Evolutionary conservation across 106 monocot genomes (phyloP), one percentile per base, ranked within the genome.

Genomic region (Acorus gramineus): DNA sequence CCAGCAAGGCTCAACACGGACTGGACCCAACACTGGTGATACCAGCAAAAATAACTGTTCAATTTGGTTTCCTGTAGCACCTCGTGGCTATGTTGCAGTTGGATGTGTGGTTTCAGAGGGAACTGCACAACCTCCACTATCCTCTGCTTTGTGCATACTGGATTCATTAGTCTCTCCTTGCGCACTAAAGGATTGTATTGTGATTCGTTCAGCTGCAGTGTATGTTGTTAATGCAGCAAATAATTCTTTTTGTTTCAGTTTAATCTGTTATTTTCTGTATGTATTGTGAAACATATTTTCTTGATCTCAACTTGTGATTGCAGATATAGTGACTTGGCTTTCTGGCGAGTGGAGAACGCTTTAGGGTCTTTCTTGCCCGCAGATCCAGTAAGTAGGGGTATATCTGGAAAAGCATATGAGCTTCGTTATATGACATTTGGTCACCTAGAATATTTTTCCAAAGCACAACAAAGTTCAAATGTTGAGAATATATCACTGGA

Each of bases 31-130:
- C 49, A 45, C 49, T 64, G 73, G 70, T 56, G 53, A 59, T 61
- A 50, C 4, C 14, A 45, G 2, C 42, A 5, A 66, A 63, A 46
- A 61, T 10, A 9, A 14, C 44, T 86, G 78, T 69, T 98, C 92
- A 42, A 68, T 98, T 79, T 98, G 98, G 98, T 98, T 92, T 54
- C 98, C 98, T 68, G 71, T 89, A 51, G 98, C 98, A 62, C 88
- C 98, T 55, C 67, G 71, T 57, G 98, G 92, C 28, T 98, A 89
- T 80, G 83, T 98, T 65, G 80, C 98, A 54, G 42, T 92, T 51
- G 98, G 98, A 10, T 98, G 91, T 76, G 83, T 98, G 66, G 79
- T 84, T 70, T 83, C 83, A 43, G 6, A 47, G 45, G 98, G 85
- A 67, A 76, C 49, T 55, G 55, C 11, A 12, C 70, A 76, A 66